These are phyloP conservation scores for Selaginella moellendorffii DNA, from an alignment of 75 land plant genomes.

Conservation along the genomic window DNA sequence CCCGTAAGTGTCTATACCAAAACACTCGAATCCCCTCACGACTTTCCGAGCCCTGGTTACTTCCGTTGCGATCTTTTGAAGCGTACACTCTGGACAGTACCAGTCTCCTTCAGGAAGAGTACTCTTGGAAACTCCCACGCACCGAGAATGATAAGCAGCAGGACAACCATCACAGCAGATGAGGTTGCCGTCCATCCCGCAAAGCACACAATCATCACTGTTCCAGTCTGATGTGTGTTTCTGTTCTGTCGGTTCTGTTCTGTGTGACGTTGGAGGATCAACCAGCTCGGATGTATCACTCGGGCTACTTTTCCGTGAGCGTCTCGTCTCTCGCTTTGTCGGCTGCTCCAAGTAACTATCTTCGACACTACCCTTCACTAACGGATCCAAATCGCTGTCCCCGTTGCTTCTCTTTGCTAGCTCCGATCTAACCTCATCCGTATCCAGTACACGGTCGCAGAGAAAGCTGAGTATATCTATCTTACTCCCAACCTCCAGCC, in stretches of 20 bases:
- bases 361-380: conserved; percentile 11
- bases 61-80: conserved; percentile 25
- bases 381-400: conserved; percentile 12
- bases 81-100: conserved; percentile 83
- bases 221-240: conserved; percentile 40
- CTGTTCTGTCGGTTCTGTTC: background rate
- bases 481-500: conserved; percentile 28
- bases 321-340: background rate
- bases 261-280: no score
- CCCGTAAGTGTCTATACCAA: conserved; percentile 68
- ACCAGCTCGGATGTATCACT: background rate
- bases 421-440: conserved; percentile 56
- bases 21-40: conserved; percentile 42
- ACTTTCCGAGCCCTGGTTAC: conserved; percentile 22
- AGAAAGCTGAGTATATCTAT: conserved; percentile 58
- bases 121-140: conserved; percentile 63
- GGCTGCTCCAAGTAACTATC: background rate
- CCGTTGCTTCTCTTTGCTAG: conserved; percentile 12
- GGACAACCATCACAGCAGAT: conserved; percentile 98
- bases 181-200: conserved; percentile 87
- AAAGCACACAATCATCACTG: conserved; percentile 81
- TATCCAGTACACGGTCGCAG: conserved; percentile 71
- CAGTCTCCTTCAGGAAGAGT: conserved; percentile 83
- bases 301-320: background rate
- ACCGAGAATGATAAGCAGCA: conserved; percentile 87